A percentile compares a stretch with the other conserved stretches of the same genome.
These are phyloP conservation scores for Zygotorulaspora mrakii DNA, from an alignment of 1,139 yeast genomes.

Conservation along the genomic window DNA sequence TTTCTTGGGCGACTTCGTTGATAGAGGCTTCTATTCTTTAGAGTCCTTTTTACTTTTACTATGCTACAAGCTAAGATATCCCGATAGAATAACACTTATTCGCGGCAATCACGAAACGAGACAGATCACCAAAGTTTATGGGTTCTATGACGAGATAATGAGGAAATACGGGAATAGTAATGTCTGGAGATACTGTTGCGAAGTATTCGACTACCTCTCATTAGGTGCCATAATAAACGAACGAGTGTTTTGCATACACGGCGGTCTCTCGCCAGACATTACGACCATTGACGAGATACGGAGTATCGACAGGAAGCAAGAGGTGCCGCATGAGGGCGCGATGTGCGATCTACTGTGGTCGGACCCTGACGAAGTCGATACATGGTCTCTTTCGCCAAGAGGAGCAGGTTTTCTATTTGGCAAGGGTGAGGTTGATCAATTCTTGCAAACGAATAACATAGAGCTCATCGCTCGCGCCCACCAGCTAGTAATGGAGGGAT, in stretches of 20 bases:
- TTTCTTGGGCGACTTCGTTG: conserved; percentile 73
- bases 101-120: conserved; percentile 97
- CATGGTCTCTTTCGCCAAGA: conserved; percentile 97
- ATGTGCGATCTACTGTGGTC: conserved; percentile 98
- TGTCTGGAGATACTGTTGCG: conserved; percentile 80
- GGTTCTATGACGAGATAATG: conserved; percentile 95
- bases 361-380: conserved; percentile 93
- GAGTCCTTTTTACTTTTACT: conserved; percentile 77
- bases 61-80: conserved; percentile 86
- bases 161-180: conserved; percentile 93
- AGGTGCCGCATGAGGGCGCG: conserved; percentile 98
- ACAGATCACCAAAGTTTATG: conserved; percentile 96
- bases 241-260: conserved; percentile 87
- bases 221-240: conserved; percentile 81
- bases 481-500: conserved; percentile 98
- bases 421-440: conserved; percentile 77
- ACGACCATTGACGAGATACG: conserved; percentile 86
- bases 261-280: conserved; percentile 93
- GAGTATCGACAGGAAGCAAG: conserved; percentile 82
- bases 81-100: conserved; percentile 85
- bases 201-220: conserved; percentile 88
- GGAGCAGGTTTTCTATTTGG: conserved; percentile 98
- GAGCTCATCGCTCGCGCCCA: conserved; percentile 94
- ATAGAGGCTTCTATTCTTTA: conserved; percentile 92
- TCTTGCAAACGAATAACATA: conserved; percentile 74